Percentiles rank a stretch among this genome's conserved stretches.
Evolutionary conservation across 2,329 filamentous ascomycete genomes (phyloP).

Genomic region (Samsoniella hepiali): DNA sequence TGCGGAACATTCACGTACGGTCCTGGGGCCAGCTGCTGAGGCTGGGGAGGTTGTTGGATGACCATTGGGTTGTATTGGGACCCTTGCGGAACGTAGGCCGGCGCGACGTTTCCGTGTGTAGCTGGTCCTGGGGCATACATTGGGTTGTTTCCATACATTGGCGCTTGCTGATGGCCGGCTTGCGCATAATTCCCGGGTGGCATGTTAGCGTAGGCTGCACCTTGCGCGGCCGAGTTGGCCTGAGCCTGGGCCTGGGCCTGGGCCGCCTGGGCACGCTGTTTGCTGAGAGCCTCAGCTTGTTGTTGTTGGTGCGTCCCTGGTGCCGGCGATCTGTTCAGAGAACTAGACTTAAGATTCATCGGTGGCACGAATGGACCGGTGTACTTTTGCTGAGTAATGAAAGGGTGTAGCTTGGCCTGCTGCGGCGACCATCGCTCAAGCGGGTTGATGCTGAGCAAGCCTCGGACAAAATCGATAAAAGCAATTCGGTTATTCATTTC

Average conservation of each 20-base stretch:
- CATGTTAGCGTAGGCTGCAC: conserved; percentile 55
- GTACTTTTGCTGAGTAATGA: conserved; percentile 97
- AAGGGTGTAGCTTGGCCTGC: conserved; percentile 94
- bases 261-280: conserved; percentile 76
- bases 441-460: conserved; percentile 89
- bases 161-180: conserved; percentile 46
- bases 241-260: conserved; percentile 64
- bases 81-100: conserved; percentile 73
- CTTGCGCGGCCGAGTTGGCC: conserved; percentile 64
- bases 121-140: conserved; percentile 66
- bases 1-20: conserved; percentile 59
- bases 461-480: conserved; percentile 97
- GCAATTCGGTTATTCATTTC: conserved; percentile 98
- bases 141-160: conserved; percentile 78
- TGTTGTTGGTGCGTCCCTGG: conserved; percentile 95
- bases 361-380: conserved; percentile 94
- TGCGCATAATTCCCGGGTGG: conserved; percentile 47
- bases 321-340: conserved; percentile 80
- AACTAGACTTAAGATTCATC: conserved; percentile 90
- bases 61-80: conserved; percentile 70
- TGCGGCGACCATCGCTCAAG: conserved; percentile 97
- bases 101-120: conserved; percentile 49
- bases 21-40: conserved; percentile 61
- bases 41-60: conserved; percentile 55
- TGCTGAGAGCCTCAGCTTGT: conserved; percentile 89